Evolutionary conservation across 2,329 filamentous ascomycete species (phyloP).

Genomic region (Thelonectria olida): DNA sequence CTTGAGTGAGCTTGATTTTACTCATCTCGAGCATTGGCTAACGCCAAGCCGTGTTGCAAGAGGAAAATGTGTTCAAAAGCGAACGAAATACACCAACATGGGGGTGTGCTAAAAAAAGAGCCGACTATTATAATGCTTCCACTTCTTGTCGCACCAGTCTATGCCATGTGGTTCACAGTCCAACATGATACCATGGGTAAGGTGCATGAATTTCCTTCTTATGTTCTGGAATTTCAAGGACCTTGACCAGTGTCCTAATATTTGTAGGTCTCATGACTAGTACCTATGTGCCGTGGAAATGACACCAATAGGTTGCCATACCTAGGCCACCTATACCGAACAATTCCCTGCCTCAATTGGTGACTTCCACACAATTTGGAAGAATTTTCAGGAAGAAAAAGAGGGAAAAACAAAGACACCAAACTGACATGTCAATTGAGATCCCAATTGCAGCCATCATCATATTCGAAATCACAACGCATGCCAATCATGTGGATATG

Average conservation of each 20-base stretch:
- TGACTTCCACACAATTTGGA: no score
- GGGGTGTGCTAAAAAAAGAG: background rate
- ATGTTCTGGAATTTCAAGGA: no score
- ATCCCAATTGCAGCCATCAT: background rate
- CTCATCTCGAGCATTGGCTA: no score
- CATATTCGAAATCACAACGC: background rate
- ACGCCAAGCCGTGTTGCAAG: background rate
- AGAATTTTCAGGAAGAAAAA: background rate
- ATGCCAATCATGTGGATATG: conserved; percentile 33
- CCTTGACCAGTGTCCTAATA: no score
- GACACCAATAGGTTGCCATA: no score
- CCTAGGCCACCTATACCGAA: no score
- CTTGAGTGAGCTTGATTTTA: conserved; percentile 11
- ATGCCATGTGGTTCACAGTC: no score
- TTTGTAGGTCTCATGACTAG: no score
- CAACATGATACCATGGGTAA: no score
- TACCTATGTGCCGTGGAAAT: no score
- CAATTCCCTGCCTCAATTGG: no score
- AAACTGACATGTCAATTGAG: background rate
- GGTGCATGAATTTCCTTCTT: no score
- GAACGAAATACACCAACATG: background rate
- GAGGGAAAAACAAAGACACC: background rate
- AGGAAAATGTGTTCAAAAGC: background rate
- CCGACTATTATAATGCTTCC: background rate
- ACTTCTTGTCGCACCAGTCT: background rate